These are phyloP conservation scores for Cryphonectria nitschkei DNA, from an alignment of 2,329 filamentous ascomycete species.

Conservation along the genomic window DNA sequence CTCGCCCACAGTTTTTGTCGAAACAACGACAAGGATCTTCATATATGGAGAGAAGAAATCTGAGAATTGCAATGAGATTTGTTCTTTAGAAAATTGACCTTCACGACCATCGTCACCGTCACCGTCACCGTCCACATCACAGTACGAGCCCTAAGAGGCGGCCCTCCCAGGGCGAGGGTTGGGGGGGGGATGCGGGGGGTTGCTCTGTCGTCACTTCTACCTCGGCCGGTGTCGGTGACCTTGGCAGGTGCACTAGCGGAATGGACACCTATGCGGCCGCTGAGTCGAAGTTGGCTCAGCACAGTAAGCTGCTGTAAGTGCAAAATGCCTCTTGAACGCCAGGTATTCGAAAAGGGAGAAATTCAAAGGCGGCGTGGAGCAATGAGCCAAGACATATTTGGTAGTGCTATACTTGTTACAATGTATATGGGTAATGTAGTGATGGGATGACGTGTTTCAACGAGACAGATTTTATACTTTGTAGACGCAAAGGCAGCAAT, in stretches of 20 bases:
- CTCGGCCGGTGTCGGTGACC: conserved; percentile 6
- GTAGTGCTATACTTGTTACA: not conserved
- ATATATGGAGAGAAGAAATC: not conserved
- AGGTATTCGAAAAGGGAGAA: not conserved
- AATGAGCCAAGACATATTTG: not conserved
- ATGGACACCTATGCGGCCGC: not conserved
- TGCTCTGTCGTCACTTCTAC: not conserved
- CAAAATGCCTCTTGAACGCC: not conserved
- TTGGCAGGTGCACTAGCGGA: not conserved
- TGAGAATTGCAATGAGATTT: not conserved
- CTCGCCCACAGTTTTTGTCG: not conserved
- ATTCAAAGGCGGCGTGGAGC: not conserved
- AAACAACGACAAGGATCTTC: not conserved
- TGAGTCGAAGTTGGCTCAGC: not conserved
- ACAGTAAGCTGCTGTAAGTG: not conserved
- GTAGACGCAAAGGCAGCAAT: not conserved
- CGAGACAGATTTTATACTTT: not conserved
- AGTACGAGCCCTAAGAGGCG: not conserved
- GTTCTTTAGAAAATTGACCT: not conserved
- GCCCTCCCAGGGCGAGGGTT: not conserved
- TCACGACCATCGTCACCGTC: not conserved
- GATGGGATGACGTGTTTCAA: not conserved
- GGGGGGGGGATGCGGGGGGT: too few relatives aligned
- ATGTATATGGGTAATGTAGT: not conserved
- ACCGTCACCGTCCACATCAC: not conserved